phyloP scores from a whole-genome alignment of 1,284 basidiomycete genomes.

The Ustanciosporium gigantosporum region DNA sequence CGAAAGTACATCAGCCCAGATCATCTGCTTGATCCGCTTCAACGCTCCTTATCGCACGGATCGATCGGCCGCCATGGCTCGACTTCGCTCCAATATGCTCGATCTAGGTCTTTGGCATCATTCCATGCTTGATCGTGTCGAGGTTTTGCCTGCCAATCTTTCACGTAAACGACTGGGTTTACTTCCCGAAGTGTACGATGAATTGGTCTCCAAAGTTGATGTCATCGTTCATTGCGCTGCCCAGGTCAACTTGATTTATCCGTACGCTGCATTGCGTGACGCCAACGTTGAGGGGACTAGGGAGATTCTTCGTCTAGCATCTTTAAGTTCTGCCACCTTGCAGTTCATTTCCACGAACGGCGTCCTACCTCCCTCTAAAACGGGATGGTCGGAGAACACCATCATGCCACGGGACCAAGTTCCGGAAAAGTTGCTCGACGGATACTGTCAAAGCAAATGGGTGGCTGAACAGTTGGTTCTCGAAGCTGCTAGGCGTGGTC shows the following conservation, averaged over 20 bases:
- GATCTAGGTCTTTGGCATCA: conserved; percentile 60
- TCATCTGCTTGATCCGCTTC: conserved; percentile 61
- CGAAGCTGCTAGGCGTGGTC: conserved; percentile 52
- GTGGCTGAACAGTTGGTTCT: conserved; percentile 60
- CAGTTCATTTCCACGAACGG: conserved; percentile 62
- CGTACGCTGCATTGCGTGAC: conserved; percentile 58
- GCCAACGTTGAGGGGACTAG: conserved; percentile 61
- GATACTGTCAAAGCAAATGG: conserved; percentile 62
- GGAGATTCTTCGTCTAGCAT: conserved; percentile 60
- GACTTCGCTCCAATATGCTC: conserved; percentile 57
- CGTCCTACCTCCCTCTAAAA: conserved; percentile 53
- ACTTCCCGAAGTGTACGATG: conserved; percentile 38
- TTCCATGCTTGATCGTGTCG: conserved; percentile 54
- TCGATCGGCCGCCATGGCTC: conserved; percentile 55
- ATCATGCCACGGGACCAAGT: conserved; percentile 54
- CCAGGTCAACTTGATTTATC: conserved; percentile 60
- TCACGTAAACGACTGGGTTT: conserved; percentile 54
- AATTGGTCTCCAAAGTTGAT: conserved; percentile 49
- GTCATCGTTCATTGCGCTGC: conserved; percentile 60
- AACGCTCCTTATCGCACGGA: conserved; percentile 47
- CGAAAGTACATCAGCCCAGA: conserved; percentile 51
- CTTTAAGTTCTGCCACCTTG: conserved; percentile 55
- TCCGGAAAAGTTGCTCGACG: conserved; percentile 57
- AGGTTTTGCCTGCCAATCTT: conserved; percentile 56
- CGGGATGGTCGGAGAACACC: conserved; percentile 53